These are phyloP conservation scores for Candida cerambycidarum DNA, from an alignment of 805 yeast genomes.

Conservation along the genomic window DNA sequence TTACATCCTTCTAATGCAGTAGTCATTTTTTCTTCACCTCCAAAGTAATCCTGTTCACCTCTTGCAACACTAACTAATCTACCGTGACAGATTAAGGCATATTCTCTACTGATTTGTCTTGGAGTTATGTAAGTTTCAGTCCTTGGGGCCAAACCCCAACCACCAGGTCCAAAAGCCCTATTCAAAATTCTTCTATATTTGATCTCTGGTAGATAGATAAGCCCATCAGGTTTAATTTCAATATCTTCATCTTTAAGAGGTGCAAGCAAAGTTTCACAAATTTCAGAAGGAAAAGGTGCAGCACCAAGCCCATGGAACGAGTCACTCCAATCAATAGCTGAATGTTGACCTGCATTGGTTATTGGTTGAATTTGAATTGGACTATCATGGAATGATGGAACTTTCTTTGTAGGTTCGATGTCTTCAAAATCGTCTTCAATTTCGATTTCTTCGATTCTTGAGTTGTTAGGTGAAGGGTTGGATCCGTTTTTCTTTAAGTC, in stretches of 20 bases:
- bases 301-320: slow-evolving; percentile 86
- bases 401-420: background rate
- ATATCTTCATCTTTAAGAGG: slow-evolving; percentile 70
- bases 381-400: slow-evolving; percentile 10
- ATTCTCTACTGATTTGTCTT: slow-evolving; percentile 81
- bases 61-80: slow-evolving; percentile 87
- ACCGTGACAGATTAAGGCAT: slow-evolving; percentile 84
- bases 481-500: slow-evolving; percentile 10
- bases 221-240: slow-evolving; percentile 94
- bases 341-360: background rate
- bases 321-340: slow-evolving; percentile 69
- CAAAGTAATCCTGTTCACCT: slow-evolving; percentile 93
- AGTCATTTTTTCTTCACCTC: slow-evolving; percentile 77
- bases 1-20: slow-evolving; percentile 98
- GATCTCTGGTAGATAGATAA: slow-evolving; percentile 89
- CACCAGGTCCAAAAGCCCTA: slow-evolving; percentile 96
- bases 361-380: slow-evolving; percentile 7
- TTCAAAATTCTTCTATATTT: slow-evolving; percentile 89
- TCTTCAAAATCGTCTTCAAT: slow-evolving; percentile 6
- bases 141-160: slow-evolving; percentile 97
- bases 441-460: slow-evolving; percentile 6
- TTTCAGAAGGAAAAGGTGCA: slow-evolving; percentile 65
- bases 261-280: slow-evolving; percentile 59
- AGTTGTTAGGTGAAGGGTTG: background rate
- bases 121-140: slow-evolving; percentile 78